A percentile compares a stretch with the other conserved stretches of the same genome.
Evolutionary conservation across 139 green algal species (phyloP).

Genomic region (Zygnema cylindricum): DNA sequence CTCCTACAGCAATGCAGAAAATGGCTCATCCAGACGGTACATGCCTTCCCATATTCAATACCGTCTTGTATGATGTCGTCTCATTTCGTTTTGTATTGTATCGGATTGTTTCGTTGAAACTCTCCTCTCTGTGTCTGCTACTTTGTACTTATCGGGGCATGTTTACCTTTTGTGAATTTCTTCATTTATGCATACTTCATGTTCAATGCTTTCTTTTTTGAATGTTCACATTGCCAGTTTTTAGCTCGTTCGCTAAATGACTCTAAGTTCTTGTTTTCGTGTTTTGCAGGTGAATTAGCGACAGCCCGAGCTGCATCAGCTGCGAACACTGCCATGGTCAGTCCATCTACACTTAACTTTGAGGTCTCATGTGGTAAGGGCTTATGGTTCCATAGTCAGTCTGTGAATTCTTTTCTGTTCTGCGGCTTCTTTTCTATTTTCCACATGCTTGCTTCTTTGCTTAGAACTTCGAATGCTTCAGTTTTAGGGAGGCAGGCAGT

Average conservation of each 20-base stretch:
- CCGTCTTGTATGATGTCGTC: background rate
- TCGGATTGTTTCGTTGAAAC: no score
- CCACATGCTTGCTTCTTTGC: no score
- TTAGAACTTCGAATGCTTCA: no score
- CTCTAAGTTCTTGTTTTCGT: background rate
- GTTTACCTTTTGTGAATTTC: no score
- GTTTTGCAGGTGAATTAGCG: constrained; percentile 59
- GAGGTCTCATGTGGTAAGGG: no score
- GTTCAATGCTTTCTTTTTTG: background rate
- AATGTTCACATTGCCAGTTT: background rate
- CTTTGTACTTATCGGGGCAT: background rate
- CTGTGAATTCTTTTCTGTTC: background rate
- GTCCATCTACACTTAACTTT: no score
- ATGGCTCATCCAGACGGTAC: constrained; percentile 74
- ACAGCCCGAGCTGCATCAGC: constrained; percentile 52
- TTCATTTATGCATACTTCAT: no score
- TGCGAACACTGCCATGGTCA: constrained; percentile 58
- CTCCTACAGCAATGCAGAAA: constrained; percentile 85
- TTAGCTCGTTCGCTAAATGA: background rate
- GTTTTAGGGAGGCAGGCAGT: no score
- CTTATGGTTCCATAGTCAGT: no score
- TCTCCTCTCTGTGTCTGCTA: background rate
- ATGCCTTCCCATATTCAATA: background rate
- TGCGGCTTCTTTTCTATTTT: background rate
- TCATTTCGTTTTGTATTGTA: no score